Conservation (phyloP, 495 filamentous ascomycete genomes). For the Tetracladium setigerum region DNA sequence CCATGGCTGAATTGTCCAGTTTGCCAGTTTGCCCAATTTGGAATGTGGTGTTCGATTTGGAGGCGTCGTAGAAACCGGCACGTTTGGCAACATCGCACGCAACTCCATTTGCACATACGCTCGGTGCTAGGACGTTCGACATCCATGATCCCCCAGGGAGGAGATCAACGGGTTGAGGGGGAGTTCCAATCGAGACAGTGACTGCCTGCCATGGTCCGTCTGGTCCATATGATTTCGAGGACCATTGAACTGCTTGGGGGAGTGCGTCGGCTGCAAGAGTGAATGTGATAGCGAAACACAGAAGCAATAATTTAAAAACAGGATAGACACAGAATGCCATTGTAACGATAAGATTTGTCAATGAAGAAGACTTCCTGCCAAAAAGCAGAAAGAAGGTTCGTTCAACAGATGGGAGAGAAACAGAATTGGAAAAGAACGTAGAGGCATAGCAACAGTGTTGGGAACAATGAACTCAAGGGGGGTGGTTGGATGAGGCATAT, state of each 20-base stretch:
- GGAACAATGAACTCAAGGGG: too few relatives aligned
- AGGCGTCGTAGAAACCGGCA: conserved; percentile 7
- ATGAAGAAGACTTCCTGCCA: too few relatives aligned
- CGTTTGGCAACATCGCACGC: neutral
- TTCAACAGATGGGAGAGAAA: too few relatives aligned
- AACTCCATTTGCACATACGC: neutral
- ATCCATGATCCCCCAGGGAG: conserved; percentile 11
- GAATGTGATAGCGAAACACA: neutral
- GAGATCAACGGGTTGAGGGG: conserved; percentile 4
- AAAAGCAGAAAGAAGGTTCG: too few relatives aligned
- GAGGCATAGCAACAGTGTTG: too few relatives aligned
- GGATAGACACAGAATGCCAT: neutral
- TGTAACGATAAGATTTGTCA: too few relatives aligned
- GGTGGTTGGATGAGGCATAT: too few relatives aligned
- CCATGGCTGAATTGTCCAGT: neutral
- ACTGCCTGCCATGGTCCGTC: conserved; percentile 30
- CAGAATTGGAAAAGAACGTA: too few relatives aligned
- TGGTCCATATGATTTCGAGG: conserved; percentile 18
- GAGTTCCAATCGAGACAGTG: conserved; percentile 12
- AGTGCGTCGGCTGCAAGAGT: neutral
- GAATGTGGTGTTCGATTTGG: neutral
- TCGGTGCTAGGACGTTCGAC: conserved; percentile 1
- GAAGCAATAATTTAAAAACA: neutral
- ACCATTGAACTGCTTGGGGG: conserved; percentile 5
- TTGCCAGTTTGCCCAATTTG: neutral